A percentile compares a stretch with the other conserved stretches of the same genome.
Evolutionary conservation across 2,329 filamentous ascomycete species (phyloP).

Genomic region (Alternaria sp.): DNA sequence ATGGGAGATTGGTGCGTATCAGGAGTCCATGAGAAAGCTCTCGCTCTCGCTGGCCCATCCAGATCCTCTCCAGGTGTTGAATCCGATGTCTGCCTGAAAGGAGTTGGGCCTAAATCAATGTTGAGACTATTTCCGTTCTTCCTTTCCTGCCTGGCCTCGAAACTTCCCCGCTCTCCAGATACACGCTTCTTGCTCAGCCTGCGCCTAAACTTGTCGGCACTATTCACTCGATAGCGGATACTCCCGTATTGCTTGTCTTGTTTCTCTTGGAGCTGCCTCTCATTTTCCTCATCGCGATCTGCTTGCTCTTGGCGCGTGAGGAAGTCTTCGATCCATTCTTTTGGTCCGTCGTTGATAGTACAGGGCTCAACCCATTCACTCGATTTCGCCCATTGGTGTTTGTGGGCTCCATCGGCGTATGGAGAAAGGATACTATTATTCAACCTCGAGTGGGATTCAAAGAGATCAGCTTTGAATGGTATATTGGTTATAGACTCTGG

Average conservation of each 20-base stretch:
- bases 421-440: background rate
- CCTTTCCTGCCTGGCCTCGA: slow-evolving; percentile 5
- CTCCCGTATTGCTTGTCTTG: background rate
- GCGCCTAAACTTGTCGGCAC: slow-evolving; percentile 5
- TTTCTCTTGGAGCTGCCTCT: slow-evolving; percentile 1
- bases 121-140: background rate
- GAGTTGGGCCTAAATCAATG: background rate
- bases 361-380: slow-evolving; percentile 16
- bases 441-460: slow-evolving; percentile 9
- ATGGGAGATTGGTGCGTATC: background rate
- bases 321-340: slow-evolving; percentile 20
- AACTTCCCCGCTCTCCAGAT: background rate
- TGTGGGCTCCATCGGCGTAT: background rate
- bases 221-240: slow-evolving; percentile 11
- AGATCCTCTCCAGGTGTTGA: background rate
- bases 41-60: background rate
- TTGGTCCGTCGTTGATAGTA: background rate
- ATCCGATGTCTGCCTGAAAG: background rate
- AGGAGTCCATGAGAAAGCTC: slow-evolving; percentile 7
- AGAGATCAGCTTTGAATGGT: background rate
- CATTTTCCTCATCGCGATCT: slow-evolving; percentile 3
- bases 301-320: slow-evolving; percentile 14
- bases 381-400: slow-evolving; percentile 8
- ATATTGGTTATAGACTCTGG: slow-evolving; percentile 12
- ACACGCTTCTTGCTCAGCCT: slow-evolving; percentile 7